A percentile compares a stretch with the other conserved stretches of the same genome.
phyloP scores from a whole-genome alignment of 768 basidiomycete genomes.

The Kwoniella newhampshirensis region DNA sequence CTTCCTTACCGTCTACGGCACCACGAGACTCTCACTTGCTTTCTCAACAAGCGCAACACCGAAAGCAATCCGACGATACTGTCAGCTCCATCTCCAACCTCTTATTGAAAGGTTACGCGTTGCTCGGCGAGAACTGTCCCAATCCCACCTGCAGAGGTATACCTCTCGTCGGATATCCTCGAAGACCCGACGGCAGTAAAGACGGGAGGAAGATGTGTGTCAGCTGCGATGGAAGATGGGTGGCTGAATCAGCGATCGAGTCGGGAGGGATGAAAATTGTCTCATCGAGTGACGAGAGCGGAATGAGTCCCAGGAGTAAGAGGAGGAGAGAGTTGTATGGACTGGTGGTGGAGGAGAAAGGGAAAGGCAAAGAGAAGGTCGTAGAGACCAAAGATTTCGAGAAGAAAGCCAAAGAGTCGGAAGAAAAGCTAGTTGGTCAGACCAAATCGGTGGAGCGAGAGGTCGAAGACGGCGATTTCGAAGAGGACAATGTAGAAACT shows the following conservation, averaged over 20 bases:
- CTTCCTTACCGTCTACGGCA: not conserved
- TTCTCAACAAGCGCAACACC: not conserved
- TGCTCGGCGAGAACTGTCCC: constrained; percentile 43
- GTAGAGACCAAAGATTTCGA: constrained; percentile 23
- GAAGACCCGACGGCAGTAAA: constrained; percentile 28
- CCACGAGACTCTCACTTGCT: not conserved
- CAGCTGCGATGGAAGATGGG: constrained; percentile 38
- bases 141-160: constrained; percentile 40
- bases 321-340: constrained; percentile 41
- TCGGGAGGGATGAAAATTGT: not conserved
- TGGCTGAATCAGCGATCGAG: constrained; percentile 15
- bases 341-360: constrained; percentile 15
- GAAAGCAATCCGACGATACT: constrained; percentile 20
- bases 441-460: constrained; percentile 11
- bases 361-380: constrained; percentile 24
- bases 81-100: constrained; percentile 37
- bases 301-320: constrained; percentile 41
- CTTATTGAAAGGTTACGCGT: constrained; percentile 47
- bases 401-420: constrained; percentile 8
- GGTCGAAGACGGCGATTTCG: constrained; percentile 7
- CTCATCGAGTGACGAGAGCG: not conserved
- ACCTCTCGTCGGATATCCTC: constrained; percentile 50
- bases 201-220: constrained; percentile 46
- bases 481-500: constrained; percentile 8
- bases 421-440: not conserved